A percentile compares a stretch with the other conserved stretches of the same genome.
These are phyloP conservation scores for Rauvolfia tetraphylla DNA, from an alignment of 257 asterid genomes.

Conservation along the genomic window DNA sequence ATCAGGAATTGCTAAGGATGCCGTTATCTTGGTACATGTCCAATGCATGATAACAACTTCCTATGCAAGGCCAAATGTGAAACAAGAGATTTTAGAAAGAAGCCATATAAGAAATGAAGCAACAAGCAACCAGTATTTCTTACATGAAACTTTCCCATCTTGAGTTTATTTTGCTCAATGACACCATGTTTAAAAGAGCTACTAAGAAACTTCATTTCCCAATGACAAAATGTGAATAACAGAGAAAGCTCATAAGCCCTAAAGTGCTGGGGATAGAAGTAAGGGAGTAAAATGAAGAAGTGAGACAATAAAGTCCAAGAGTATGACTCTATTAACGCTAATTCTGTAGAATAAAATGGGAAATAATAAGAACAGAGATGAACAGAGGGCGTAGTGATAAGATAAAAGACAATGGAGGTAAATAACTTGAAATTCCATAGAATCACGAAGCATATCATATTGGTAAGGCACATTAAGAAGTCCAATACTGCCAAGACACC, in stretches of 20 bases:
- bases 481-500: background rate
- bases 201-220: background rate
- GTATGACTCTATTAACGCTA: background rate
- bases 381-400: no score
- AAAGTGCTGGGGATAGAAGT: background rate
- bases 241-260: background rate
- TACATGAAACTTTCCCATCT: background rate
- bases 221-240: background rate
- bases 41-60: constrained; percentile 95
- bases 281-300: background rate
- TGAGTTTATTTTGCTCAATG: background rate
- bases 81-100: constrained; percentile 1
- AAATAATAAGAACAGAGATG: no score
- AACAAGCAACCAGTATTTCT: background rate
- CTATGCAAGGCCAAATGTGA: constrained; percentile 37
- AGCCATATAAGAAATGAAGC: background rate
- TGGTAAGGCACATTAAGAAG: background rate
- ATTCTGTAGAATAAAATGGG: no score
- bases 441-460: background rate
- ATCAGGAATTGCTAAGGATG: constrained; percentile 73
- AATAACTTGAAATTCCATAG: background rate
- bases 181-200: background rate
- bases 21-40: constrained; percentile 80
- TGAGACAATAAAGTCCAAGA: background rate
- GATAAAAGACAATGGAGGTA: background rate